Base-by-base conservation (phyloP, 176 grass and related monocot genomes). In the Musa troglodytarum region DNA sequence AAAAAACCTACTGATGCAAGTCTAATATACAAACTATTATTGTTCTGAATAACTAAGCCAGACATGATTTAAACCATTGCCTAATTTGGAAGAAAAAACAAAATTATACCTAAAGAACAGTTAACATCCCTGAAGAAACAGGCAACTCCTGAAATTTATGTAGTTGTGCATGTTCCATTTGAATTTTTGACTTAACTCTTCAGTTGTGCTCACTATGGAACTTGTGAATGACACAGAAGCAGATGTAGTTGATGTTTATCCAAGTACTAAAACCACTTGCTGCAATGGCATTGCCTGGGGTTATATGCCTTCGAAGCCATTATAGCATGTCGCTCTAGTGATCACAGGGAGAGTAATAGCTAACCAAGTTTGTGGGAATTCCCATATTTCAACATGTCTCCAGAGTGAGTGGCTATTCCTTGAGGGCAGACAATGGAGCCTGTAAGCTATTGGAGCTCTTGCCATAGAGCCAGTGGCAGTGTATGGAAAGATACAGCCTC, bases 61-160 rank as follows among this genome's bases (percentile, higher is more conserved):
- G 34, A 43, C 34, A 6, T 43, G 34, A 43, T 43, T 43, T 43
- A 43, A 6, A 43, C 4, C 34, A 70, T 21, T 34, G 17, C 9
- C 1, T 50, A 16, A 19, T 50, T 20, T 51, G 21, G 7, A 9
- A 19, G 17, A 15, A 43, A 5, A 49, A 51, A 50, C 9, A 16
- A 50, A 51, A 20, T 16, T 20, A 50, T 70, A 70, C 68, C 68
- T 70, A 49, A 70, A 88, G 80, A 50, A 54, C 16, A 21, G 76
- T 79, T 64, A 77, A 81, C 2, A 13, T 83, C 55, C 82, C 88
- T 0, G 58, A 50, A 77, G 79, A 63, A 76, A 86, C 73, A 49
- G 88, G 86, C 71, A 87, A 68, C 74, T 98, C 94, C 85, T 98
- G 88, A 84, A 98, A 98, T 89, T 98, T 98, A 58, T 88, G 87